A percentile compares a stretch with the other conserved stretches of the same genome.
Conservation (phyloP, 805 yeast species). For the Alloascoidea africana region DNA sequence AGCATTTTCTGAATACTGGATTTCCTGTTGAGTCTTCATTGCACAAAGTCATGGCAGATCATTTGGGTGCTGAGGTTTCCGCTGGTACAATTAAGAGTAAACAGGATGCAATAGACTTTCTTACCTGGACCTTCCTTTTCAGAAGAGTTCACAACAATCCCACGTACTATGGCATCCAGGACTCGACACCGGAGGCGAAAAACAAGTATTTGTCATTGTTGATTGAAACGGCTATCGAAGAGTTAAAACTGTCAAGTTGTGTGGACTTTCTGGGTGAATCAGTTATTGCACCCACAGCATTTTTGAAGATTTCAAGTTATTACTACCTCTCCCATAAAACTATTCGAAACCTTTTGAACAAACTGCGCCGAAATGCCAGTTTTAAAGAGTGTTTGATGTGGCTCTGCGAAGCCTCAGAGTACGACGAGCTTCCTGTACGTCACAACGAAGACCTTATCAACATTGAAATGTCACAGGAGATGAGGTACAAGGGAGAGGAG, state of each 20-base stretch:
- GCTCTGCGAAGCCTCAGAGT: conserved; percentile 57
- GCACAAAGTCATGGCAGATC: conserved; percentile 65
- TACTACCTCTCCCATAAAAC: conserved; percentile 90
- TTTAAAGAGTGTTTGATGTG: conserved; percentile 51
- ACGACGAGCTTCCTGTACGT: conserved; percentile 77
- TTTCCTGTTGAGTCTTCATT: conserved; percentile 74
- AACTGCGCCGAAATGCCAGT: conserved; percentile 26
- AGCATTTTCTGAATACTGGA: conserved; percentile 64
- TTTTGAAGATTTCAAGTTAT: conserved; percentile 72
- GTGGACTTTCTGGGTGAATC: conserved; percentile 23
- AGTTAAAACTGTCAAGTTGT: conserved; percentile 62
- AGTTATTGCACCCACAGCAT: conserved; percentile 54
- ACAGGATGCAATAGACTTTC: conserved; percentile 60
- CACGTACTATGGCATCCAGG: conserved; percentile 61
- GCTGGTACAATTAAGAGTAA: conserved; percentile 49
- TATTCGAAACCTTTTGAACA: conserved; percentile 48
- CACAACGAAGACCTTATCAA: conserved; percentile 87
- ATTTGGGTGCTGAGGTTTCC: conserved; percentile 68
- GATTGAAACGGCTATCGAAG: conserved; percentile 53
- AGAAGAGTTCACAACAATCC: conserved; percentile 68
- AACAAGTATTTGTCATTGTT: conserved; percentile 24
- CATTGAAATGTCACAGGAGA: conserved; percentile 63
- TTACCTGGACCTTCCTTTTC: conserved; percentile 64
- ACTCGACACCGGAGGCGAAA: conserved; percentile 28
- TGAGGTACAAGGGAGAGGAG: conserved; percentile 38